phyloP scores from a whole-genome alignment of 2,329 filamentous ascomycete genomes.

The Alternaria triticina region DNA sequence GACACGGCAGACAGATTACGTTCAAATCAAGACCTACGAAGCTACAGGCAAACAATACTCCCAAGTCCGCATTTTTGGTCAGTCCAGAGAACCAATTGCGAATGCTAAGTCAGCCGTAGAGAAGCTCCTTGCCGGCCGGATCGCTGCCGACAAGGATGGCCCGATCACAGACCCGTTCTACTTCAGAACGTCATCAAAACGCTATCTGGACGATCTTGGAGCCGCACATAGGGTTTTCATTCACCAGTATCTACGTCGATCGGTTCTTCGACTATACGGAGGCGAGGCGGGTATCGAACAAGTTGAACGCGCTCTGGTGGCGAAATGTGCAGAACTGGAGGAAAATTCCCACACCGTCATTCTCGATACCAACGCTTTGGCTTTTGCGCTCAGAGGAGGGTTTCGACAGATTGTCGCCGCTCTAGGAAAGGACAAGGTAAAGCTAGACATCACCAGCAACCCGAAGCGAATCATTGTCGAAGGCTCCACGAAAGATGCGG shows the following conservation, averaged over 20 bases:
- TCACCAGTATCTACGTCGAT: not conserved
- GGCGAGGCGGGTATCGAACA: not conserved
- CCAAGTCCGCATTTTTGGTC: not conserved
- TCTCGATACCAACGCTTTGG: slow-evolving; percentile 11
- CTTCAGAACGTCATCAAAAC: not conserved
- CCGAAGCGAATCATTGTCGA: slow-evolving; percentile 23
- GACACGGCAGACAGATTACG: not conserved
- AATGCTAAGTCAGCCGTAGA: not conserved
- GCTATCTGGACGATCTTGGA: not conserved
- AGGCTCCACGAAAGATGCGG: slow-evolving; percentile 11
- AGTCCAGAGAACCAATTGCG: not conserved
- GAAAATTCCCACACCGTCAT: slow-evolving; percentile 8
- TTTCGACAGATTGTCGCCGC: slow-evolving; percentile 16
- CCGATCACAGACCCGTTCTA: not conserved
- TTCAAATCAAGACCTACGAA: not conserved
- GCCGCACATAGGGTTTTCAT: not conserved
- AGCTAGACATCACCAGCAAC: slow-evolving; percentile 19
- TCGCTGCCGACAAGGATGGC: not conserved
- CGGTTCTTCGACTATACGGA: not conserved
- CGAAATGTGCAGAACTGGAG: not conserved
- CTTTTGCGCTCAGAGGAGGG: slow-evolving; percentile 17
- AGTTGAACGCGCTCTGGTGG: not conserved
- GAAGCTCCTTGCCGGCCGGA: not conserved
- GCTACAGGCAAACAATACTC: not conserved
- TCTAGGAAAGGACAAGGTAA: slow-evolving; percentile 23